A percentile compares a stretch with the other conserved stretches of the same genome.
These are phyloP conservation scores for Haplosporangium gracile DNA, from an alignment of 192 early-diverging fungal genomes.

Conservation along the genomic window DNA sequence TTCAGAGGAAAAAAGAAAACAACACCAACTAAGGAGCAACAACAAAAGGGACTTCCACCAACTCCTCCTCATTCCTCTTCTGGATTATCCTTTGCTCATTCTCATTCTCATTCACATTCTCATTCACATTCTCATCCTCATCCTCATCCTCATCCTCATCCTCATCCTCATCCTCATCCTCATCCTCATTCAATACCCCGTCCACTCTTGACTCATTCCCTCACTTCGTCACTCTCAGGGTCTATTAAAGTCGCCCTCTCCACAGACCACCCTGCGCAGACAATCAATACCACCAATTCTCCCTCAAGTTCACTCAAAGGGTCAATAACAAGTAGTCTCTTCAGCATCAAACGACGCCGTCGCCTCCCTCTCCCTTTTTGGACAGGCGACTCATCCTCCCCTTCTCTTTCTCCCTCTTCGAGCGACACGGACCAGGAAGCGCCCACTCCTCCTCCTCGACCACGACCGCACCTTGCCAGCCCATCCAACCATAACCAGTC, in stretches of 20 bases:
- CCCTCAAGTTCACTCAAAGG: slow-evolving; percentile 15
- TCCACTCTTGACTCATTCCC: neutral
- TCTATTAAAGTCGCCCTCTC: slow-evolving; percentile 1
- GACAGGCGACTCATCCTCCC: neutral
- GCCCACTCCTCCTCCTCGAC: neutral
- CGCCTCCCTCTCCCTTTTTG: slow-evolving; percentile 2
- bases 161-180: slow-evolving; percentile 7
- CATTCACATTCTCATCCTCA: slow-evolving; percentile 13
- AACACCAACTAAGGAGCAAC: neutral
- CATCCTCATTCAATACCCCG: slow-evolving; percentile 4
- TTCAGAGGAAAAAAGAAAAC: neutral
- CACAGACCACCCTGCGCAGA: neutral
- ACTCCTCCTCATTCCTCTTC: slow-evolving; percentile 7
- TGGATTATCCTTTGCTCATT: slow-evolving; percentile 14
- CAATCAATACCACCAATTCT: neutral
- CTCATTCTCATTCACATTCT: neutral
- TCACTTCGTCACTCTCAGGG: neutral
- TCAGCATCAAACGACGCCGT: slow-evolving; percentile 16
- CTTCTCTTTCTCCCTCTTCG: neutral
- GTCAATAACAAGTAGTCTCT: slow-evolving; percentile 1
- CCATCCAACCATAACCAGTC: neutral
- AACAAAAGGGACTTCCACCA: neutral
- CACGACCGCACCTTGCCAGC: neutral
- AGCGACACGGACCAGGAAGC: slow-evolving; percentile 6
- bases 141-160: slow-evolving; percentile 8